These are phyloP conservation scores for Marasmius sp. DNA, from an alignment of 1,284 basidiomycete species.

Conservation along the genomic window DNA sequence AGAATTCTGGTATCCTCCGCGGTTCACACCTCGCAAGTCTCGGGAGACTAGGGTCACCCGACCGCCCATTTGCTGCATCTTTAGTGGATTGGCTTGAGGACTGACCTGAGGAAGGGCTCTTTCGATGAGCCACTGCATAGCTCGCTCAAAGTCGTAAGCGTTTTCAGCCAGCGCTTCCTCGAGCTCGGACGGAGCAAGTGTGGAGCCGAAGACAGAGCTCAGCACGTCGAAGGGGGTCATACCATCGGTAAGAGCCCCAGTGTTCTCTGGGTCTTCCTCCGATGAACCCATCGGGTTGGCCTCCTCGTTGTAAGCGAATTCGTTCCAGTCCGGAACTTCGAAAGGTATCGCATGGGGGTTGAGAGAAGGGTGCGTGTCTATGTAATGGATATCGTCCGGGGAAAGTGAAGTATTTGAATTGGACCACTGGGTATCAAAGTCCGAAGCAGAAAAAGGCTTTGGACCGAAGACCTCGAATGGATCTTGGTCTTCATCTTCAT, in stretches of 20 bases:
- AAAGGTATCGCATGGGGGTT: slow-evolving; percentile 28
- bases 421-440: slow-evolving; percentile 62
- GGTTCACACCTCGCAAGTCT: slow-evolving; percentile 45
- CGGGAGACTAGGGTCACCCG: slow-evolving; percentile 63
- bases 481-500: slow-evolving; percentile 63
- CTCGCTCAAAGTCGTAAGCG: slow-evolving; percentile 92
- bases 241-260: slow-evolving; percentile 72
- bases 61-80: slow-evolving; percentile 60
- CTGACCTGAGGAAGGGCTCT: slow-evolving; percentile 48
- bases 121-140: slow-evolving; percentile 92
- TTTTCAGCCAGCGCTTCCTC: slow-evolving; percentile 89
- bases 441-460: slow-evolving; percentile 58
- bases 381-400: slow-evolving; percentile 40
- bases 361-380: slow-evolving; percentile 28
- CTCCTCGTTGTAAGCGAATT: slow-evolving; percentile 28
- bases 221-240: slow-evolving; percentile 98
- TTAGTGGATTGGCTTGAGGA: slow-evolving; percentile 42
- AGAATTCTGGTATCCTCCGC: slow-evolving; percentile 38
- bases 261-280: slow-evolving; percentile 53
- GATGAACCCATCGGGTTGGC: slow-evolving; percentile 19
- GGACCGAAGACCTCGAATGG: slow-evolving; percentile 73
- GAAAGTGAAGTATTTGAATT: slow-evolving; percentile 51
- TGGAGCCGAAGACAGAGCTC: slow-evolving; percentile 87
- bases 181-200: slow-evolving; percentile 85
- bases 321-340: slow-evolving; percentile 20